Conservation (phyloP, 768 basidiomycete genomes). For the Holtermannia corniformis region DNA sequence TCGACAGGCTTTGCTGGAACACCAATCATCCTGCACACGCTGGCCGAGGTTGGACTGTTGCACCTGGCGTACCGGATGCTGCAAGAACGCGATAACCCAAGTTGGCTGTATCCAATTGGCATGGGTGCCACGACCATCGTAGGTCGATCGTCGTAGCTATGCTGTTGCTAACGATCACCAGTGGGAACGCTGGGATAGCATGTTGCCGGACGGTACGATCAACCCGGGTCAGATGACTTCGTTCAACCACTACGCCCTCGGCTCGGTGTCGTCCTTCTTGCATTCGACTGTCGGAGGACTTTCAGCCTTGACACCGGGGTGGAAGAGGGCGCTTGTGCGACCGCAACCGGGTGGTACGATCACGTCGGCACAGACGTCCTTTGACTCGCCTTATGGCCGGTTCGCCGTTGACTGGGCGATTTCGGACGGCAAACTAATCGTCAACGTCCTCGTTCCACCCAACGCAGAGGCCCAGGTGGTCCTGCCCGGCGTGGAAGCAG, state of each 20-base stretch:
- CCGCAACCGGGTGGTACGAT: conserved; percentile 32
- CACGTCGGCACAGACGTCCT: conserved; percentile 13
- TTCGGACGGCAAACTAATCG: conserved; percentile 5
- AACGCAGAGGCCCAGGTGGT: conserved; percentile 17
- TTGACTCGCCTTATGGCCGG: conserved; percentile 17
- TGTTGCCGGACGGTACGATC: conserved; percentile 29
- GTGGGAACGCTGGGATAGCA: conserved; percentile 37
- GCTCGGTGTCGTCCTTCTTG: conserved; percentile 26
- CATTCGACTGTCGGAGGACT: conserved; percentile 27
- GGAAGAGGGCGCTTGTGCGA: conserved; percentile 19
- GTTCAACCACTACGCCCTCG: conserved; percentile 36
- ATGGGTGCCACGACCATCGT: conserved; percentile 27
- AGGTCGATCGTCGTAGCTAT: conserved; percentile 1
- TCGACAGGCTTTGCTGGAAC: conserved; percentile 38
- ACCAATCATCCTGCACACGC: conserved; percentile 26
- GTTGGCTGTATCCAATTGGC: conserved; percentile 22
- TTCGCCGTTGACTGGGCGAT: conserved; percentile 18
- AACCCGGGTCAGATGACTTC: conserved; percentile 33
- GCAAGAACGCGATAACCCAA: conserved; percentile 23
- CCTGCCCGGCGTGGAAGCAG: conserved; percentile 14
- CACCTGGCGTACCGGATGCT: conserved; percentile 34
- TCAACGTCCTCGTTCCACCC: conserved; percentile 20
- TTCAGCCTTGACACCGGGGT: conserved; percentile 17
- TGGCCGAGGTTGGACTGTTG: conserved; percentile 16
- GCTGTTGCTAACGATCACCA: conserved; percentile 2